phyloP scores from a whole-genome alignment of 805 yeast genomes.

The Ogataea siamensis region DNA sequence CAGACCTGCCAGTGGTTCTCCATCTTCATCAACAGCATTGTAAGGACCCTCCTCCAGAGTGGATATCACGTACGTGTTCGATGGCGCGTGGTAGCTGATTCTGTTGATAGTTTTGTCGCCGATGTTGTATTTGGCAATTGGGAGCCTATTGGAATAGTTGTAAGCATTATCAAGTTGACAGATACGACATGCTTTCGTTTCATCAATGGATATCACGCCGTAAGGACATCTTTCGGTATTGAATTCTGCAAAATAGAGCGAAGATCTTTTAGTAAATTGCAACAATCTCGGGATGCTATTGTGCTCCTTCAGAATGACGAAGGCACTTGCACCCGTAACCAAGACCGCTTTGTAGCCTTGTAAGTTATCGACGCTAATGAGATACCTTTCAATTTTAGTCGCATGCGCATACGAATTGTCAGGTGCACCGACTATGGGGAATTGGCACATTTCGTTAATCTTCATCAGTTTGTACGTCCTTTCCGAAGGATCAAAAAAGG shows the following conservation, averaged over 20 bases:
- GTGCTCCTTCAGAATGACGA: slow-evolving; percentile 60
- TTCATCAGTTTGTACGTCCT: slow-evolving; percentile 43
- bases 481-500: slow-evolving; percentile 40
- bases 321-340: slow-evolving; percentile 74
- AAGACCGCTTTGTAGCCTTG: slow-evolving; percentile 60
- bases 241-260: slow-evolving; percentile 64
- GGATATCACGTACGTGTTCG: slow-evolving; percentile 62
- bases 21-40: slow-evolving; percentile 73
- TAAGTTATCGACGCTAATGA: slow-evolving; percentile 56
- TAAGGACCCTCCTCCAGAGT: slow-evolving; percentile 59
- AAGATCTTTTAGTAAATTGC: slow-evolving; percentile 62
- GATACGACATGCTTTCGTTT: slow-evolving; percentile 63
- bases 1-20: slow-evolving; percentile 56
- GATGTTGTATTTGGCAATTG: slow-evolving; percentile 49
- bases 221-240: slow-evolving; percentile 35
- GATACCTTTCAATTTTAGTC: slow-evolving; percentile 64
- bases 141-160: slow-evolving; percentile 59
- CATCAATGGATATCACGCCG: slow-evolving; percentile 72
- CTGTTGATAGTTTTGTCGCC: slow-evolving; percentile 60
- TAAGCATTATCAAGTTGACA: slow-evolving; percentile 44
- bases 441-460: slow-evolving; percentile 42
- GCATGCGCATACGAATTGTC: slow-evolving; percentile 71
- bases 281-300: slow-evolving; percentile 64
- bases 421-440: slow-evolving; percentile 72
- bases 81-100: slow-evolving; percentile 65